Base-by-base conservation (phyloP, 192 early-diverging fungal genomes). In the Coemansia aciculifera region DNA sequence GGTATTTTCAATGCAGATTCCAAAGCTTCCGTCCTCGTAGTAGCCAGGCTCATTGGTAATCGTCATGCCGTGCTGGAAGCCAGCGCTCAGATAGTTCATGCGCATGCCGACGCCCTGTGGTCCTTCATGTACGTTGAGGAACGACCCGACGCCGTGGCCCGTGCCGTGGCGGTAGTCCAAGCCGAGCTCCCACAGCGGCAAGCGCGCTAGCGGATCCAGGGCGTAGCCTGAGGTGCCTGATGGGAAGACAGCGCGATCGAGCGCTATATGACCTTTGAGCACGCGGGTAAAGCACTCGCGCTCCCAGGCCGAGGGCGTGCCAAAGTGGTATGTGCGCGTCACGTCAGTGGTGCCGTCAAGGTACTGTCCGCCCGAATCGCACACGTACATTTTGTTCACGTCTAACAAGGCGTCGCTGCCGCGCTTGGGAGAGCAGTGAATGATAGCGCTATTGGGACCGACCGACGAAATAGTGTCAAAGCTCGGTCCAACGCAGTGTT, bases 1-100 rank as follows among this genome's bases (percentile, higher is more conserved):
- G 36, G 97, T 89, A 73, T 95, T 97, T 79, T 99, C 97, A 71
- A 98, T 96, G 71, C 97, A 93, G 70, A 98, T 97, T 64, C 97
- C 97, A 77, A 98, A 99, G 37, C 87, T 83, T 24, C 94, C 95
- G 77, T 99, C 95, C 77, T 97, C 89, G 74, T 99, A 99, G 85
- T 93, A 99, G 1, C 97, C 97, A 19, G 97, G 97, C 79, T 99
- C 94, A 74, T 99, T 93, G 19, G 97, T 95, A 38, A 99, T 89
- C 1, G 92, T 95, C 97, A 99, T 99, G 13, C 95, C 94, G 8
- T 88, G 85, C 40, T 86, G 87, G 40, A 99, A 82, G 3, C 90
- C 89, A 5, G 85, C 86, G 49, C 91, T 89, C 73, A 95, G 89
- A 77, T 87, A 90, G 13, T 71, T 82, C 56, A 87, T 84, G 38